These are phyloP conservation scores for Gaeumannomyces tritici DNA, from an alignment of 2,329 filamentous ascomycete genomes.

Conservation along the genomic window DNA sequence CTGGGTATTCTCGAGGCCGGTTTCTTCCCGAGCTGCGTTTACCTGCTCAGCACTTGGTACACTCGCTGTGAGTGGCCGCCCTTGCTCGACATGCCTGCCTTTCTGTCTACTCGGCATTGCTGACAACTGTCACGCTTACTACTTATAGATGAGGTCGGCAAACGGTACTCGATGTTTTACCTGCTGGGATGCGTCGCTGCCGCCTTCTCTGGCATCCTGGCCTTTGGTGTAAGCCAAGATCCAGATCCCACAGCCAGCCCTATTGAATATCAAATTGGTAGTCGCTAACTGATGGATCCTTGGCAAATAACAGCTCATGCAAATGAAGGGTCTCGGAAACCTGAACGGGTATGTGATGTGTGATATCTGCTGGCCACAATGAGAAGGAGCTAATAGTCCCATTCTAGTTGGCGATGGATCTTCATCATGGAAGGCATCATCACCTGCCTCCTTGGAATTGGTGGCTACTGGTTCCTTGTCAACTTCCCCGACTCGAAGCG, in stretches of 20 bases:
- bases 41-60: conserved; percentile 67
- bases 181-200: conserved; percentile 57
- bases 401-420: conserved; percentile 54
- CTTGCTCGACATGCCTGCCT: background rate
- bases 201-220: conserved; percentile 58
- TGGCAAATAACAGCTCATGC: conserved; percentile 37
- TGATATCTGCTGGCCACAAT: background rate
- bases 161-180: conserved; percentile 61
- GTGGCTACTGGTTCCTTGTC: conserved; percentile 48
- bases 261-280: no score
- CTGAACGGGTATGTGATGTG: conserved; percentile 19
- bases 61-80: conserved; percentile 42
- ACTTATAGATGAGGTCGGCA: conserved; percentile 52
- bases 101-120: background rate
- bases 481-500: conserved; percentile 53
- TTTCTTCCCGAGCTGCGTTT: conserved; percentile 63
- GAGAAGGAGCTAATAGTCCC: background rate
- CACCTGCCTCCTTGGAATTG: conserved; percentile 41
- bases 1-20: conserved; percentile 59
- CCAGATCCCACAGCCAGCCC: conserved; percentile 4
- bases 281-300: background rate
- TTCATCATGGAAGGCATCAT: conserved; percentile 46
- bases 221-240: conserved; percentile 47
- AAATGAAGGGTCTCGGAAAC: conserved; percentile 45
- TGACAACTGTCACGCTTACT: background rate